Percentiles rank a stretch among this genome's conserved stretches.
phyloP scores from a whole-genome alignment of 345 rosid species.

The Lumnitzera littorea region DNA sequence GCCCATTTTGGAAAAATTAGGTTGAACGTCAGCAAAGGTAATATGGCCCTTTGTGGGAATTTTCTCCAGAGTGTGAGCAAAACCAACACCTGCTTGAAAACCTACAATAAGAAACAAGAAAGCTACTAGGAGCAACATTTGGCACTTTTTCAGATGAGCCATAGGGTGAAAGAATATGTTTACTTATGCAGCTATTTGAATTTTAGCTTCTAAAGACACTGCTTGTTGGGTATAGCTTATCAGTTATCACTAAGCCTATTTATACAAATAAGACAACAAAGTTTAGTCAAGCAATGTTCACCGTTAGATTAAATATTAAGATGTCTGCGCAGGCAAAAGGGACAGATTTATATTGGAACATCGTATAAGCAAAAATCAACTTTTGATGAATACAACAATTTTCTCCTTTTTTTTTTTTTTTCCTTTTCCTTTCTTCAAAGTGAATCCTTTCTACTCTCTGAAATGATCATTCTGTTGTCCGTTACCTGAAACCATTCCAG shows the following conservation, averaged over 20 bases:
- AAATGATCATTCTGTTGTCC: no score
- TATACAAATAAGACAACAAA: no score
- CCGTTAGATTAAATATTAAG: no score
- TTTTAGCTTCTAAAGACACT: no score
- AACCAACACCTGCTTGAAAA: slow-evolving; percentile 12
- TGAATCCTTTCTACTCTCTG: no score
- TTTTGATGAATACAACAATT: neutral
- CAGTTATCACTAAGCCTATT: no score
- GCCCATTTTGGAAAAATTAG: neutral
- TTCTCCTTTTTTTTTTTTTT: no score
- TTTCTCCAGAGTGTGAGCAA: slow-evolving; percentile 2
- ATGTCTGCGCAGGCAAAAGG: neutral
- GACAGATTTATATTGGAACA: slow-evolving; percentile 3
- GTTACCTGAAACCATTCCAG: no score
- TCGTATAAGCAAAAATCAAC: slow-evolving; percentile 17
- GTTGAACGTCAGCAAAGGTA: neutral
- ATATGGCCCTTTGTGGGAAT: neutral
- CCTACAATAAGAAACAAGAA: slow-evolving; percentile 10
- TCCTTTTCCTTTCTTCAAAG: no score
- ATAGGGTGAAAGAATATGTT: neutral
- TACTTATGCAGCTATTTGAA: no score
- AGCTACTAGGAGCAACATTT: neutral
- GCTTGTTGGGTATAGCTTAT: no score
- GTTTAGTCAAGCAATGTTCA: no score
- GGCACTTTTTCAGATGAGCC: slow-evolving; percentile 12